phyloP scores from a whole-genome alignment of 139 green algal genomes.

The Micromonas pusilla region DNA sequence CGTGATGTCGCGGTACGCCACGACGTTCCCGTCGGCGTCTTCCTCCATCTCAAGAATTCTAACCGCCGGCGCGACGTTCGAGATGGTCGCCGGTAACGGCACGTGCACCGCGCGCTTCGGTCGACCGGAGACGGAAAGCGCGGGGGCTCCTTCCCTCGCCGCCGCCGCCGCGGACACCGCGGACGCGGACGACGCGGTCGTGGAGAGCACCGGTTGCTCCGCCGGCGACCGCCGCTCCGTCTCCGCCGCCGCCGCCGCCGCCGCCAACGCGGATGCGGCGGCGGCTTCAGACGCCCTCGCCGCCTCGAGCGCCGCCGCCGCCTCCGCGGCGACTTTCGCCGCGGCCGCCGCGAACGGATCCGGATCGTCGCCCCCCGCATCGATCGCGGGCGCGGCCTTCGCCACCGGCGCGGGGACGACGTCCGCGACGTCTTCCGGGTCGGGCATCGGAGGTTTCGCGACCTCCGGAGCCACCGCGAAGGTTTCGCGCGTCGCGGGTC shows the following conservation, averaged over 20 bases:
- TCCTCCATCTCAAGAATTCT: neutral
- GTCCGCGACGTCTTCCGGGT: neutral
- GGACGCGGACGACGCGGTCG: neutral
- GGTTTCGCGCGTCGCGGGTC: neutral
- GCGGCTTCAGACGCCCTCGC: too few species aligned
- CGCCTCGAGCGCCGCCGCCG: too few species aligned
- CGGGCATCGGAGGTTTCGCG: neutral
- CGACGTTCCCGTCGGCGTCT: constrained; percentile 2
- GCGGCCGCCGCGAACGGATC: too few species aligned
- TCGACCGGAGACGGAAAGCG: neutral
- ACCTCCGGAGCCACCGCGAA: neutral
- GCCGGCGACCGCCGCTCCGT: neutral
- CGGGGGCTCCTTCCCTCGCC: neutral
- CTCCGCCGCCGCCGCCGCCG: too few species aligned
- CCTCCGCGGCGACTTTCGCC: too few species aligned
- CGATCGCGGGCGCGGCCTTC: neutral
- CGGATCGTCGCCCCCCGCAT: too few species aligned
- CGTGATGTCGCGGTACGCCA: neutral
- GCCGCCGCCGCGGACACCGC: too few species aligned
- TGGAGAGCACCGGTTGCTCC: neutral
- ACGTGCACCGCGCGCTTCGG: neutral
- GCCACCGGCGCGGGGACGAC: neutral
- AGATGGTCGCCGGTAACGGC: neutral
- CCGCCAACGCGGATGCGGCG: too few species aligned
- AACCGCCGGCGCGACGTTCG: neutral